Evolutionary conservation across 768 basidiomycete genomes (phyloP).

Genomic region (Leucocoprinus leucothites): DNA sequence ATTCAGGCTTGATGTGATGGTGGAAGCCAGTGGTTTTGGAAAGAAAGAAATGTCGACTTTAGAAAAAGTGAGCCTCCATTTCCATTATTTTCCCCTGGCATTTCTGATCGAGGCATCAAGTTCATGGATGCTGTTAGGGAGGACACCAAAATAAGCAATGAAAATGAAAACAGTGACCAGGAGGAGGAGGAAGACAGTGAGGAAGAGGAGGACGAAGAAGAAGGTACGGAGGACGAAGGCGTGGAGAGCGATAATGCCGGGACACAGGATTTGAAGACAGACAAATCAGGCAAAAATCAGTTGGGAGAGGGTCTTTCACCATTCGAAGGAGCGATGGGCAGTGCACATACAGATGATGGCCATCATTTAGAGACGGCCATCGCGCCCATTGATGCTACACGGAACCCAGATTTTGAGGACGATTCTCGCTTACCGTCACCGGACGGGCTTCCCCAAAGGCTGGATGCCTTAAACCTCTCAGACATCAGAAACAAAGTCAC

Average conservation of each 20-base stretch:
- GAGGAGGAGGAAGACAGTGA: constrained; percentile 34
- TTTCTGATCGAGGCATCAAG: constrained; percentile 28
- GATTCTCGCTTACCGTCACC: constrained; percentile 39
- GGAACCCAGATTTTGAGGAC: constrained; percentile 25
- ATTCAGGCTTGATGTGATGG: constrained; percentile 87
- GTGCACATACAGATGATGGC: not conserved
- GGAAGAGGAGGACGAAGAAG: constrained; percentile 25
- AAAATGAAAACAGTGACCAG: too few species aligned
- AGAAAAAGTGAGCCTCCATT: constrained; percentile 63
- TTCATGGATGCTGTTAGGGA: constrained; percentile 55
- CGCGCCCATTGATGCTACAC: not conserved
- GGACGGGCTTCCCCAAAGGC: constrained; percentile 35
- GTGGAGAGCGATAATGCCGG: constrained; percentile 29
- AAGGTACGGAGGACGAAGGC: constrained; percentile 14
- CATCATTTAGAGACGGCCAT: not conserved
- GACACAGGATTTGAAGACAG: not conserved
- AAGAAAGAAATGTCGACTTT: constrained; percentile 77
- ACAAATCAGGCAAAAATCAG: not conserved
- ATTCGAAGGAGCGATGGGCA: not conserved
- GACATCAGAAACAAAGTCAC: constrained; percentile 61
- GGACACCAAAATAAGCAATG: constrained; percentile 22
- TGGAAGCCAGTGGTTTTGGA: constrained; percentile 92
- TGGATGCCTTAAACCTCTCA: constrained; percentile 36
- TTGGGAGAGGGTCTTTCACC: not conserved
- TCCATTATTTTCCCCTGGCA: constrained; percentile 18